phyloP scores from a whole-genome alignment of 352 stramenopile genomes.

The Poterioochromonas sp. region DNA sequence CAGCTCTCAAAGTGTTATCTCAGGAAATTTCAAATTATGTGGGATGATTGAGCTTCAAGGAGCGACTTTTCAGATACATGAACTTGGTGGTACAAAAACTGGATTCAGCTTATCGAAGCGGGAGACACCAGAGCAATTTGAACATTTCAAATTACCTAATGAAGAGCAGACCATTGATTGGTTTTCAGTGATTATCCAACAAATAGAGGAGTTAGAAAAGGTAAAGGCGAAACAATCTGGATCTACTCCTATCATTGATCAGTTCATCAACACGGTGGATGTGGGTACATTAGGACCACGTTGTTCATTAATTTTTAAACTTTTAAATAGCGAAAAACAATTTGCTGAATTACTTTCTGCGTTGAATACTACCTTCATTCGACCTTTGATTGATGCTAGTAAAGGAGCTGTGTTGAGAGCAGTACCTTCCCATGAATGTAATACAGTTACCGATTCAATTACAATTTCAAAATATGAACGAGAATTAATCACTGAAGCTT shows the following conservation, averaged over 20 bases:
- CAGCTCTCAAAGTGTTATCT: background rate
- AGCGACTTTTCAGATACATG: background rate
- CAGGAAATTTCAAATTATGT: background rate
- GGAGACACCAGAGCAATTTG: background rate
- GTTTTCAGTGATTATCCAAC: background rate
- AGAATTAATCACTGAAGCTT: background rate
- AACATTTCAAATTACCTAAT: background rate
- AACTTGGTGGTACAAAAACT: background rate
- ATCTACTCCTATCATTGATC: background rate
- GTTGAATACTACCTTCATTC: background rate
- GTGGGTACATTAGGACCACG: background rate
- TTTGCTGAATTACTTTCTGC: background rate
- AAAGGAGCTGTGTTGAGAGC: constrained; percentile 17
- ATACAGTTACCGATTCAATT: background rate
- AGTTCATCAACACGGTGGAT: background rate
- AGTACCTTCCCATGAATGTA: too few relatives aligned
- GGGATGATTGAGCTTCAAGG: background rate
- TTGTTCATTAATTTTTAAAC: background rate
- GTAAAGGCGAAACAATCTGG: too few relatives aligned
- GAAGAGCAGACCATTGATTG: background rate
- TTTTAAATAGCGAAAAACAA: background rate
- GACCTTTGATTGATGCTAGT: constrained; percentile 17
- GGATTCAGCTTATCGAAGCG: background rate
- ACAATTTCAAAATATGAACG: constrained; percentile 1
- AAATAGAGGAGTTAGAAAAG: background rate